Base-by-base conservation (phyloP, 169 alveolate genomes). In the Hammondia hammondi region DNA sequence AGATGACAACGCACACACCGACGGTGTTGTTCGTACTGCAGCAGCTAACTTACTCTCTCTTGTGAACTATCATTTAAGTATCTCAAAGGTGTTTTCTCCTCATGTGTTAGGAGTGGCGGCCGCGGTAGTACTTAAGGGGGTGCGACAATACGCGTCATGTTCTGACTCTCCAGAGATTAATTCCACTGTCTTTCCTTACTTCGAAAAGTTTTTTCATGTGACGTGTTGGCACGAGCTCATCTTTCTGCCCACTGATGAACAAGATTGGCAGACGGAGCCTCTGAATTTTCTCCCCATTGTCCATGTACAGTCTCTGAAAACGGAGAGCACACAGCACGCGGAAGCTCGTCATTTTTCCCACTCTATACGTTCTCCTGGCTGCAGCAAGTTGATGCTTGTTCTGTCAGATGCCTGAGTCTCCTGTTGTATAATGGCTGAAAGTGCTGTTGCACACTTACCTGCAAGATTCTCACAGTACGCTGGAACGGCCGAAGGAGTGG, bases 401-500 rank as follows among this genome's bases (percentile, higher is more conserved):
- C 61, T 52, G 61, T 14, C 61, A 14, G 61, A 14, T 7, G 61
- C 61, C 61, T 52, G 61, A 14, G 24, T 52, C 24, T 52, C 19
- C 81, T 10, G 37, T 71, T 24, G 19, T 24, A n/a, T 52, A 3
- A 52, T 14, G 10, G 61, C 61, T 27, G 0, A 29, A 21, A 4
- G 37, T 2, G 14, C 46, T 1, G 19, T 73, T 73, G 4, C 85
- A 73, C 24, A 73, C 85, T 91, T 2, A 92, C 95, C 95, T 92
- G 95, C 92, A 92, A 71, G 61, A 91, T 88, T 56, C 67, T 82
- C 39, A 93, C 91, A 81, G 88, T 85, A 39, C 77, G 77, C 73
- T 67, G 88, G 88, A 93, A 52, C 32, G 93, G 95, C 77, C 93
- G 57, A 72, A 94, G 85, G 48, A 88, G 70, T 14, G 98, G 97